Base-by-base conservation (phyloP, 192 early-diverging fungal genomes). In the Funneliformis mosseae region DNA sequence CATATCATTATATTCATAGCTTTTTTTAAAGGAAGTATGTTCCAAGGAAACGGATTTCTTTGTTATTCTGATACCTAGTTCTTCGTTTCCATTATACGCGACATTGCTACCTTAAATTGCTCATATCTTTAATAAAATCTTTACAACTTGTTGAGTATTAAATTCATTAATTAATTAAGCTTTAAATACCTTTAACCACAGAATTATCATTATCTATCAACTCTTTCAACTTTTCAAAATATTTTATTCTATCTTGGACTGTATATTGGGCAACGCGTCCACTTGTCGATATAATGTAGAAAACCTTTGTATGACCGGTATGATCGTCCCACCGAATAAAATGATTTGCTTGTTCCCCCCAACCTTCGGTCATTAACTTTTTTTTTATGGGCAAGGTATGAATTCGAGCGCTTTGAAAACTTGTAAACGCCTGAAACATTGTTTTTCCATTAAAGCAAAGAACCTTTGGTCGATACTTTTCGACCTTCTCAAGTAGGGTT, bases 361-460 rank as follows among this genome's bases (percentile, higher is more conserved):
- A 66, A 23, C 25, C 63, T 27, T 27, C 27, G 11, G 8, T 28
- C 27, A 27, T 6, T 64, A 28, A 27, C 23, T 27, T 63, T 18
- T 23, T 63, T 21, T 9, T 64, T 64, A 27, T 12, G 1, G 4
- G 6, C 12, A 23, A 23, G 11, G n/a, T 5, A 12, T 28, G 23
- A 28, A 64, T 64, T 1, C 2, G 63, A 64, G n/a, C 8, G 6
- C 11, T 27, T 28, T 28, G 63, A 64, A 27, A 64, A 27, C 11
- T 12, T 64, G n/a, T 23, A 73, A 90, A 94, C n/a, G 89, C 87
- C n/a, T 91, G 88, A 85, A 89, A 94, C 23, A 89, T 89, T 10
- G 90, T 89, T 67, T 89, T 93, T 60, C 92, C 91, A 39, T 93
- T 88, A 84, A 93, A 94, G 68, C 90, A 93, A 5, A 90, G 87